Percentiles rank a stretch among this genome's conserved stretches.
phyloP scores from a whole-genome alignment of 1,284 basidiomycete genomes.

The Pterulicium gracile region DNA sequence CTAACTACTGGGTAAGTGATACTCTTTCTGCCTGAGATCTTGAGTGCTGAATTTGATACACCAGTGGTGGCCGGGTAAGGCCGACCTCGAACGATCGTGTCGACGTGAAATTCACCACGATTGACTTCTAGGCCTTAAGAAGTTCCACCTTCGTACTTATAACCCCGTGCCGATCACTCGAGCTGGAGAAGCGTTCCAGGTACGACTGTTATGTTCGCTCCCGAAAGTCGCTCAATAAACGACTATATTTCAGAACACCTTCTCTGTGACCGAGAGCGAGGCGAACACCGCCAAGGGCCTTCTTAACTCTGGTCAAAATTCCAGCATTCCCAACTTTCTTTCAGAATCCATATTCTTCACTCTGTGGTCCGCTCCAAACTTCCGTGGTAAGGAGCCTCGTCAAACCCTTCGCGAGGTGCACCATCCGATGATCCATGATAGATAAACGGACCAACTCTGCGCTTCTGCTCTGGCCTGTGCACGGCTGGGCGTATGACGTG shows the following conservation, averaged over 20 bases:
- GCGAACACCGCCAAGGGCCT: constrained; percentile 17
- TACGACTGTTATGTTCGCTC: not conserved
- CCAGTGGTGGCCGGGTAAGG: constrained; percentile 25
- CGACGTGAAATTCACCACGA: not conserved
- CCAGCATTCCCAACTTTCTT: constrained; percentile 20
- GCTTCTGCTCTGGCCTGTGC: constrained; percentile 23
- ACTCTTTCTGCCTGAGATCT: not conserved
- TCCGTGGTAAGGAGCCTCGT: constrained; percentile 17
- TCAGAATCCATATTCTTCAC: constrained; percentile 20
- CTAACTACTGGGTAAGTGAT: constrained; percentile 23
- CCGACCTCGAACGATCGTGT: not conserved
- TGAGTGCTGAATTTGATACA: not conserved
- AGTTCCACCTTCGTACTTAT: constrained; percentile 24
- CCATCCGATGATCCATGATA: constrained; percentile 7
- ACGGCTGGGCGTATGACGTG: constrained; percentile 25
- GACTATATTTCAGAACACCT: constrained; percentile 18
- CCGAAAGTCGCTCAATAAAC: not conserved
- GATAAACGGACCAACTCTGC: constrained; percentile 19
- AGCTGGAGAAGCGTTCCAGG: constrained; percentile 22
- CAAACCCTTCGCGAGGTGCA: too few species aligned
- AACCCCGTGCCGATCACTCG: constrained; percentile 17
- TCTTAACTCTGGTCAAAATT: constrained; percentile 21
- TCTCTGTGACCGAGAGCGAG: constrained; percentile 21
- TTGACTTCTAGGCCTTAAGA: constrained; percentile 16
- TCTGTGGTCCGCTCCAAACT: constrained; percentile 22